A percentile compares a stretch with the other conserved stretches of the same genome.
These are phyloP conservation scores for Lepidium didymum DNA, from an alignment of 345 rosid species.

Conservation along the genomic window DNA sequence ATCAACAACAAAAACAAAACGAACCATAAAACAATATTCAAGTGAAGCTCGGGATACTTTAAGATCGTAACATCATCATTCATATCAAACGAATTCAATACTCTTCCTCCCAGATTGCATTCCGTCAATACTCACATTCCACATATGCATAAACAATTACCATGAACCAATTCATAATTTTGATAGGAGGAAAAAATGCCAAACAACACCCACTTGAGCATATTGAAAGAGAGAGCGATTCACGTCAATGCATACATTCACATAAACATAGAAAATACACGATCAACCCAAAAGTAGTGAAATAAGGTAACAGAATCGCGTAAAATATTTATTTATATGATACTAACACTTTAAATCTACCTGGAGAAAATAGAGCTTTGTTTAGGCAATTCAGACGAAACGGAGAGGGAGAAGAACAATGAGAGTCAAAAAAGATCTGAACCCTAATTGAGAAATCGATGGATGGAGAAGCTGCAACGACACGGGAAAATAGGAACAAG, in stretches of 20 bases:
- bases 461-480: conserved; percentile 19
- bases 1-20: background rate
- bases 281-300: background rate
- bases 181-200: background rate
- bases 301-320: background rate
- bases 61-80: background rate
- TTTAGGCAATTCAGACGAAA: background rate
- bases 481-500: conserved; percentile 24
- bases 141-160: background rate
- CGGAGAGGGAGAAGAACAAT: conserved; percentile 6
- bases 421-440: conserved; percentile 10
- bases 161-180: background rate
- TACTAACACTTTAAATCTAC: conserved; percentile 21
- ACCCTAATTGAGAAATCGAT: conserved; percentile 33
- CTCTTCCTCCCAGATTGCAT: background rate
- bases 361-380: background rate
- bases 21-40: background rate
- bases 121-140: background rate
- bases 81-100: background rate
- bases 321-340: background rate
- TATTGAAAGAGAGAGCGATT: background rate
- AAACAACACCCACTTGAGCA: background rate
- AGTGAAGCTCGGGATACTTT: background rate
- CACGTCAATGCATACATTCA: background rate
- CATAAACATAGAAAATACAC: background rate